Evolutionary conservation across 164 flowering plant species (phyloP).

Genomic region (Umbilicus rupestris): DNA sequence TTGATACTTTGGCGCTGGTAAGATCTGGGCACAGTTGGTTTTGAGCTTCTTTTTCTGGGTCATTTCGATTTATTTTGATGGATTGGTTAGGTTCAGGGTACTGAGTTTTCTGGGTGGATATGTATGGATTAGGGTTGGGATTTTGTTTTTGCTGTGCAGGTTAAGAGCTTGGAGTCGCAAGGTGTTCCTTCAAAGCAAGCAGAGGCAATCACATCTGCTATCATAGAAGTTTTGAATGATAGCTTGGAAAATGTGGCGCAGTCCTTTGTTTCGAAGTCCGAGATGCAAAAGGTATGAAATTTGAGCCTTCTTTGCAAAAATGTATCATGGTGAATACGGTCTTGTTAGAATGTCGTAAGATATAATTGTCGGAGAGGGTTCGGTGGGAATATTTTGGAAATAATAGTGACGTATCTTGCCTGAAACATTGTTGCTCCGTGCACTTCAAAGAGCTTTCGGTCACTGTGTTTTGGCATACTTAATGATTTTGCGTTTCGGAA

Average conservation of each 20-base stretch:
- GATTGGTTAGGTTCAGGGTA: too few species aligned
- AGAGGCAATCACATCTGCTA: conserved; percentile 59
- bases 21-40: background rate
- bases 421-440: background rate
- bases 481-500: background rate
- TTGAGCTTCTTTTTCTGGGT: too few species aligned
- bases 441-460: too few species aligned
- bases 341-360: background rate
- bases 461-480: too few species aligned
- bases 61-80: too few species aligned
- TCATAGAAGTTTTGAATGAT: conserved; percentile 52
- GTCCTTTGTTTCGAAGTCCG: conserved; percentile 45
- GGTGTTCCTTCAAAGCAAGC: conserved; percentile 71
- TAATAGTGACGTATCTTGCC: background rate
- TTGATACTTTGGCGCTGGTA: conserved; percentile 71
- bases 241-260: conserved; percentile 62
- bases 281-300: conserved; percentile 66
- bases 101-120: background rate
- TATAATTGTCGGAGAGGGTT: too few species aligned
- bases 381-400: too few species aligned
- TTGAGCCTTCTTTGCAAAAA: background rate
- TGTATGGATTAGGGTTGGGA: background rate
- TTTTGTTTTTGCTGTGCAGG: conserved; percentile 24
- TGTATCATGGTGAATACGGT: background rate
- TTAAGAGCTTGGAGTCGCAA: conserved; percentile 50